Base-by-base conservation (phyloP, 2,329 filamentous ascomycete genomes). In the Lojkania enalia region DNA sequence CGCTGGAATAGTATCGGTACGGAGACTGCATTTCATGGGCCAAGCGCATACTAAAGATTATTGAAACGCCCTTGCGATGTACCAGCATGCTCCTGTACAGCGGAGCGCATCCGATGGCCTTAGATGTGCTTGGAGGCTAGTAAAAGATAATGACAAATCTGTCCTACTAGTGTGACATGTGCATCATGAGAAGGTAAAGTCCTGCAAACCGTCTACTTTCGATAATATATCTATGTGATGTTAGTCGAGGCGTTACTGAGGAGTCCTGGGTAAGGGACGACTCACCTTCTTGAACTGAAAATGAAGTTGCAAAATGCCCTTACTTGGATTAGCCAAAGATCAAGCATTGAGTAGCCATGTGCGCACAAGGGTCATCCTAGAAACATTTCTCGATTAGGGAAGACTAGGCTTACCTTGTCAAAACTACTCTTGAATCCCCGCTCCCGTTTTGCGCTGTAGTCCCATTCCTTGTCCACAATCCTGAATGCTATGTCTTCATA, bases 401-500 rank as follows among this genome's bases (percentile, higher is more conserved):
- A 39, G 5, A 27, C 19, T 11, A 30, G 20, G n/a, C 82, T 54
- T 82, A 94, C 90, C 85, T 96, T 96, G 73, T 99, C 94, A 70
- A 97, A 99, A 52, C 88, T 95, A 72, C 91, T 96, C 69, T 83
- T 91, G 74, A 97, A 99, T 1, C 94, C 95, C 48, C 94, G 82
- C 61, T 99, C 94, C 60, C 86, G 83, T 74, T 96, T 97, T 2
- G 92, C 89, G 68, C 90, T 96, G 68, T 96, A 99, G 71, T 99
- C 94, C 94, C 94, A 99, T 72, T 99, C 94, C 54, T 94, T 92
- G 71, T 99, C 94, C 29, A 99, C 91, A 56, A 99, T 96, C 29
- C 92, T 84, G 66, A 99, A 99, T 6, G 92, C 94, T 64, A 99
- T 86, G 63, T 99, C 94, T 70, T 96, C 89, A 66, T 99, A 99